Evolutionary conservation across 2,329 filamentous ascomycete genomes (phyloP).

Genomic region (Daldinia eschscholtzii): DNA sequence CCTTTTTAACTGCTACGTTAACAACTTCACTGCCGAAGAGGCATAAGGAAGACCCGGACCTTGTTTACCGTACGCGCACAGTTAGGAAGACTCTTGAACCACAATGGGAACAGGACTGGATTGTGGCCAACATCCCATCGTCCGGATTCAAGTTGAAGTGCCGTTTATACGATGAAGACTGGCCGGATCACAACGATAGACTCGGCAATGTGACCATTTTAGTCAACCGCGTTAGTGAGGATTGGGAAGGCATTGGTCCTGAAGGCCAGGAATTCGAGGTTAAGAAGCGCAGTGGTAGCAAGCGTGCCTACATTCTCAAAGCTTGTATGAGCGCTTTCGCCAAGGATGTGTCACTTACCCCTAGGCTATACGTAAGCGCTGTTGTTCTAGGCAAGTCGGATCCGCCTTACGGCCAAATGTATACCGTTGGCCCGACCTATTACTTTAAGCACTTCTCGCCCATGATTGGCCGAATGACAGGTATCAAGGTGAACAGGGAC

Average conservation of each 20-base stretch:
- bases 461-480: slow-evolving; percentile 84
- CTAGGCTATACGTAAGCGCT: slow-evolving; percentile 78
- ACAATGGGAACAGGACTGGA: slow-evolving; percentile 86
- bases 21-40: slow-evolving; percentile 76
- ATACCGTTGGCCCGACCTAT: slow-evolving; percentile 79
- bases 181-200: slow-evolving; percentile 85
- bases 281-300: slow-evolving; percentile 88
- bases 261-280: slow-evolving; percentile 72
- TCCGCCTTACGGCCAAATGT: slow-evolving; percentile 75
- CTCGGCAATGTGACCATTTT: slow-evolving; percentile 86
- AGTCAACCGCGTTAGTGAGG: slow-evolving; percentile 69
- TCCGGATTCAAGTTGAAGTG: slow-evolving; percentile 88
- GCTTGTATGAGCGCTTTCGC: slow-evolving; percentile 74
- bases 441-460: slow-evolving; percentile 91
- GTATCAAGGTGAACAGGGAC: slow-evolving; percentile 75
- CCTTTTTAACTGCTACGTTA: slow-evolving; percentile 83
- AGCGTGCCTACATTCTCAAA: slow-evolving; percentile 84
- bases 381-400: slow-evolving; percentile 83
- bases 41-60: slow-evolving; percentile 86
- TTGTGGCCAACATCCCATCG: slow-evolving; percentile 86
- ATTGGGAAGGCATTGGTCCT: slow-evolving; percentile 77
- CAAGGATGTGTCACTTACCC: slow-evolving; percentile 74
- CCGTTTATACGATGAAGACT: slow-evolving; percentile 90
- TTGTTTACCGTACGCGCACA: slow-evolving; percentile 81
- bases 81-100: slow-evolving; percentile 79